Evolutionary conservation across 805 yeast genomes (phyloP), one percentile per base, ranked within the genome.

Genomic region (Candida loeiensis): DNA sequence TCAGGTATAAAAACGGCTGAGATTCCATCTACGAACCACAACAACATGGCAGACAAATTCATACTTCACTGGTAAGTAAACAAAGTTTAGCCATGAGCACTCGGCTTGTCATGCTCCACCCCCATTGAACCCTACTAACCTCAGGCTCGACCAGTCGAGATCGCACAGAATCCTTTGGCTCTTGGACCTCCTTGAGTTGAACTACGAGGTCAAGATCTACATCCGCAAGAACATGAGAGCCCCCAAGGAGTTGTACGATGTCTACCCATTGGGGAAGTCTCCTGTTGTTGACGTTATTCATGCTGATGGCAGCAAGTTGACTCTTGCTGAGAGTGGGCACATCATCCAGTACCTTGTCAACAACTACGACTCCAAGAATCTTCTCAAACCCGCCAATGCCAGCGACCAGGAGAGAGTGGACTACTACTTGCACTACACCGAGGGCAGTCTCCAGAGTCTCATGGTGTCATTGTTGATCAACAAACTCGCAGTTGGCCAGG

Each of bases 251-350:
- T 56, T 81, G 29, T 65, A 66, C 43, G 63, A 73, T 26, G 61
- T 80, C 7, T 83, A 78, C 51, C 82, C 85, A 8, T 58, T 76
- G 17, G 89, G 88, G 0, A 79, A 78, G 50, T 64, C 79, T 0
- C 91, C 91, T 1, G 56, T 81, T 1, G 45, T 84, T 31, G 82
- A 76, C 44, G 36, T 64, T 6, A 47, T 51, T 28, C 24, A 24
- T 3, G 67, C 58, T 15, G 70, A 68, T 47, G 71, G 71, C 2
- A 45, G 53, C 4, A 50, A 54, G 1, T 39, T 65, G n/a, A 57
- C 58, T 38, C 39, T 68, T 27, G 64, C 59, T 0, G 74, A 68
- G 46, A 57, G 64, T 21, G 74, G 74, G 1, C 48, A 56, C 19
- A 67, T 67, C 4, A 49, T 67, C 31, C 71, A 63, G 45, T 66